Evolutionary conservation across 1,284 basidiomycete genomes (phyloP).

Genomic region (Boletus sp.): DNA sequence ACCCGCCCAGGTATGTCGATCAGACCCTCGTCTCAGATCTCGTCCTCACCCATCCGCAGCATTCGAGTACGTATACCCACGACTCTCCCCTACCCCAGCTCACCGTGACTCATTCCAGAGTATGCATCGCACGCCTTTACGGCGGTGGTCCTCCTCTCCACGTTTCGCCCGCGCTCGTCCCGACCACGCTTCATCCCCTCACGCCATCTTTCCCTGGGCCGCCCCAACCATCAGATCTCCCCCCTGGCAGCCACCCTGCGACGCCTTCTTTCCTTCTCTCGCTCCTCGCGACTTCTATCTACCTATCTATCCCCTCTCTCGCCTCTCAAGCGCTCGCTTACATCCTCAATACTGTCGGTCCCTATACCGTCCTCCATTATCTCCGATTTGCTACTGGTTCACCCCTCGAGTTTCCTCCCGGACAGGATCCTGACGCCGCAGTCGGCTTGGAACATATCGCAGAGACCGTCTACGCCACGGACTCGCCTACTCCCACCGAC

Average conservation of each 20-base stretch:
- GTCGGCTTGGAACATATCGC: conserved; percentile 75
- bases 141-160: conserved; percentile 81
- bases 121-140: conserved; percentile 83
- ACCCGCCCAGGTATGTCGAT: conserved; percentile 70
- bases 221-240: conserved; percentile 38
- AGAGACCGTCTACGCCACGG: conserved; percentile 40
- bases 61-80: conserved; percentile 56
- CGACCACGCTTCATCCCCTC: conserved; percentile 69
- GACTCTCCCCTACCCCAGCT: not conserved
- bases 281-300: conserved; percentile 84
- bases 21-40: not conserved
- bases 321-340: conserved; percentile 75
- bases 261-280: conserved; percentile 85
- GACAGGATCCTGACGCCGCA: conserved; percentile 59
- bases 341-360: conserved; percentile 79
- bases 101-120: conserved; percentile 46
- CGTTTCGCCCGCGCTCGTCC: conserved; percentile 66
- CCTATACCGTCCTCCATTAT: conserved; percentile 78
- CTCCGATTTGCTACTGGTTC: conserved; percentile 84
- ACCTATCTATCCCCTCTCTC: conserved; percentile 81
- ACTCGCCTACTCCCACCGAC: conserved; percentile 20
- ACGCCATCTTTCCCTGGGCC: conserved; percentile 61
- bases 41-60: conserved; percentile 43
- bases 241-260: conserved; percentile 68
- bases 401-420: conserved; percentile 58